Conservation (phyloP, 805 yeast species). For the Suhomyces xylopsoci region DNA sequence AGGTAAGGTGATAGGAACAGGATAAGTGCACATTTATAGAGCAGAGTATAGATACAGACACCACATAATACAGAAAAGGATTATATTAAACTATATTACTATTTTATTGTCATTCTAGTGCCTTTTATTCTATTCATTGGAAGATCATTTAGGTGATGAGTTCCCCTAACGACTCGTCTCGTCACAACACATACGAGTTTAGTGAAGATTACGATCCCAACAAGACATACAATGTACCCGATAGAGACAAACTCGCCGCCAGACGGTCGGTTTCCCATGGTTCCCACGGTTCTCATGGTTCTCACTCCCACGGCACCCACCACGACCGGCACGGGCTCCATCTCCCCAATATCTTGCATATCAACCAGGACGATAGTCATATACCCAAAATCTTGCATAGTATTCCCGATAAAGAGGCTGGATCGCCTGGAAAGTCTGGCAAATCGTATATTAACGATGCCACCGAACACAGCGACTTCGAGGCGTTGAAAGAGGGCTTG, state of each 20-base stretch:
- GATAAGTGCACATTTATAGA: too few relatives aligned
- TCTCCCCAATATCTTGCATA: background rate
- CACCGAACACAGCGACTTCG: conserved; percentile 26
- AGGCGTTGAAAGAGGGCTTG: conserved; percentile 32
- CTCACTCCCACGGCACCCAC: background rate
- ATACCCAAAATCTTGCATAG: background rate
- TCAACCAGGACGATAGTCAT: background rate
- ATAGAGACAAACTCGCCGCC: background rate
- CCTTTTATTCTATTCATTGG: too few relatives aligned
- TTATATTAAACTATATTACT: too few relatives aligned
- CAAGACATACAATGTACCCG: conserved; percentile 7
- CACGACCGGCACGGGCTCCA: background rate
- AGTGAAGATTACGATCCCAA: conserved; percentile 12
- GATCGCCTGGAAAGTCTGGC: background rate
- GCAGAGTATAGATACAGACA: too few relatives aligned
- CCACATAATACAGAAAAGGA: too few relatives aligned
- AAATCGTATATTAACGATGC: conserved; percentile 23
- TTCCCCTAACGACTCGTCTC: background rate
- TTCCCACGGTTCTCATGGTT: background rate
- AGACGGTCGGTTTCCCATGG: background rate
- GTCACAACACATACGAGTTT: background rate
- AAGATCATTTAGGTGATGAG: background rate
- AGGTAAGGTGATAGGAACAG: too few relatives aligned
- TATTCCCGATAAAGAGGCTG: background rate
- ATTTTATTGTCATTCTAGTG: too few relatives aligned